A percentile compares a stretch with the other conserved stretches of the same genome.
phyloP scores from a whole-genome alignment of 805 yeast genomes.

The Wickerhamiella sorbophila region DNA sequence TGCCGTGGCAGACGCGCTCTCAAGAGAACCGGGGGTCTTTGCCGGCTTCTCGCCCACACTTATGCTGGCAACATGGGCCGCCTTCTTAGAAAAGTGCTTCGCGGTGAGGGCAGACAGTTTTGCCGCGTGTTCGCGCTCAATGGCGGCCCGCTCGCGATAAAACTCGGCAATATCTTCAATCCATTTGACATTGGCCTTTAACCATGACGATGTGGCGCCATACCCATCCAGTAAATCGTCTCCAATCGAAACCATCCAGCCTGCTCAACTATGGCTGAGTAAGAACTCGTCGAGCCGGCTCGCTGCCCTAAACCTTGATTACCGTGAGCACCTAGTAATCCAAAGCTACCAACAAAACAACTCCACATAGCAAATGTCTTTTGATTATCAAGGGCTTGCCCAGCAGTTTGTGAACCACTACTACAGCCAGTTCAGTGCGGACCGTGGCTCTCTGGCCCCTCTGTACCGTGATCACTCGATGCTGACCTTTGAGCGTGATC shows the following conservation, averaged over 20 bases:
- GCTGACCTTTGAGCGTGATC: constrained; percentile 92
- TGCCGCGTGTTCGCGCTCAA: constrained; percentile 72
- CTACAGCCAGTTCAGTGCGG: constrained; percentile 88
- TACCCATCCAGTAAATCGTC: constrained; percentile 45
- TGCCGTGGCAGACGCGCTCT: constrained; percentile 69
- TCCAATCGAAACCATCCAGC: constrained; percentile 12
- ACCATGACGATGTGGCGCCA: constrained; percentile 67
- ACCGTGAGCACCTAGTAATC: too few species aligned
- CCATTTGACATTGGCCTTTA: constrained; percentile 54
- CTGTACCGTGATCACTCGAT: constrained; percentile 93
- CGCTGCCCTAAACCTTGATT: neutral
- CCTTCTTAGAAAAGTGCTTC: constrained; percentile 63
- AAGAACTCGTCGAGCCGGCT: neutral
- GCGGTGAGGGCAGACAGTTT: constrained; percentile 49
- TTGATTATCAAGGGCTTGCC: constrained; percentile 22
- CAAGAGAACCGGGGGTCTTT: constrained; percentile 89
- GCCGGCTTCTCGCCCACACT: constrained; percentile 87
- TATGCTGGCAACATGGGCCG: constrained; percentile 47
- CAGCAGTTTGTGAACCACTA: constrained; percentile 87
- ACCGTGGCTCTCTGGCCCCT: constrained; percentile 83
- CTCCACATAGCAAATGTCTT: constrained; percentile 18
- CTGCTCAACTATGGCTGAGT: neutral
- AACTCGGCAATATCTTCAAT: constrained; percentile 66
- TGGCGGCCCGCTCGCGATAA: constrained; percentile 64
- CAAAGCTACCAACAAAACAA: too few species aligned